A percentile compares a stretch with the other conserved stretches of the same genome.
These are phyloP conservation scores for Tylopilus felleus DNA, from an alignment of 768 basidiomycete species.

Conservation along the genomic window DNA sequence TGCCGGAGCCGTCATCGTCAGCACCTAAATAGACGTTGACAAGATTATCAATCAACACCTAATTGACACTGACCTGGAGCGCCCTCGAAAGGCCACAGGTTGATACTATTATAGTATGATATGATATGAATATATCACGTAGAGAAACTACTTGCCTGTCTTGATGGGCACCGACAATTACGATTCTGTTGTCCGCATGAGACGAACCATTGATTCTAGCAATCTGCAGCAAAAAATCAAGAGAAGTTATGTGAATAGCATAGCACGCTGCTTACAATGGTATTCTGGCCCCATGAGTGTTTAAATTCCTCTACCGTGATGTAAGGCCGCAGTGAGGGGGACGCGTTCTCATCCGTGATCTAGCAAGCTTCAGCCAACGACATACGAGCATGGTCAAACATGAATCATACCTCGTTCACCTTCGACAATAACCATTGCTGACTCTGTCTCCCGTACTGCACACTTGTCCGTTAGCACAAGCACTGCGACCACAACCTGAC, in stretches of 20 bases:
- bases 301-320: constrained; percentile 71
- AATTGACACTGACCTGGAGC: constrained; percentile 57
- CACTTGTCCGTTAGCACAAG: constrained; percentile 12
- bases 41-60: neutral
- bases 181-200: constrained; percentile 52
- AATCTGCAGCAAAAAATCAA: constrained; percentile 45
- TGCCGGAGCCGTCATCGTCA: constrained; percentile 46
- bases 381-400: neutral
- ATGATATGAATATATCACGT: neutral
- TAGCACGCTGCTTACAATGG: constrained; percentile 47
- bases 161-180: constrained; percentile 79
- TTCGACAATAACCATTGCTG: constrained; percentile 73
- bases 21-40: constrained; percentile 28
- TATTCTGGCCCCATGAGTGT: constrained; percentile 85
- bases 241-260: neutral
- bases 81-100: constrained; percentile 71
- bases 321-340: constrained; percentile 47
- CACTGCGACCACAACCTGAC: constrained; percentile 9
- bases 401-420: constrained; percentile 53
- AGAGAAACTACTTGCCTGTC: constrained; percentile 52
- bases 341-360: constrained; percentile 64
- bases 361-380: constrained; percentile 25
- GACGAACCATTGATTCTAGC: constrained; percentile 73
- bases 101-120: constrained; percentile 44
- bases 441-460: constrained; percentile 69